A percentile compares a stretch with the other conserved stretches of the same genome.
These are phyloP conservation scores for Saccharomyces hybrid DNA, from an alignment of 1,139 yeast genomes.

Conservation along the genomic window DNA sequence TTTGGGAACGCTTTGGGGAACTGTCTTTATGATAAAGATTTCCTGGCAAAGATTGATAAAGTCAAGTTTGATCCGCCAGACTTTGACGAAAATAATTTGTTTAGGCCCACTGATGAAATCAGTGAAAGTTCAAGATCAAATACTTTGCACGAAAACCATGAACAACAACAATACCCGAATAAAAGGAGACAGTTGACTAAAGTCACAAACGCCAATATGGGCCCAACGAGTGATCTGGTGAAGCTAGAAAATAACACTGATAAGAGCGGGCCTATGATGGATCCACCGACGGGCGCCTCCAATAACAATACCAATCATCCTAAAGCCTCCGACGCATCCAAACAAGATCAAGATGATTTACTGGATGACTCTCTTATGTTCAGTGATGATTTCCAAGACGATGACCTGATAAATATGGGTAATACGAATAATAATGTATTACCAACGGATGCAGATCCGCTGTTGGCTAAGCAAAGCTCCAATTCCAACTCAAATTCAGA, in stretches of 20 bases:
- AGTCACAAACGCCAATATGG: background rate
- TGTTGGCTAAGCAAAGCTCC: background rate
- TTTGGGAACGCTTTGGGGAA: slow-evolving; percentile 78
- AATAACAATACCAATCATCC: slow-evolving; percentile 11
- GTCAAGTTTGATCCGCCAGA: slow-evolving; percentile 46
- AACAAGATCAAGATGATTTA: slow-evolving; percentile 34
- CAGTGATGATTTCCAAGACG: slow-evolving; percentile 49
- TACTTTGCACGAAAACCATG: slow-evolving; percentile 17
- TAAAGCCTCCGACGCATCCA: slow-evolving; percentile 5
- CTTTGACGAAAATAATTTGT: slow-evolving; percentile 42
- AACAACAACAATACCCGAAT: slow-evolving; percentile 3
- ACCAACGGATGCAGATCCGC: background rate
- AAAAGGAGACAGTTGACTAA: slow-evolving; percentile 19
- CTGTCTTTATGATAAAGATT: slow-evolving; percentile 66
- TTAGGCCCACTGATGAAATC: slow-evolving; percentile 35
- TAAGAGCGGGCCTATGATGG: background rate
- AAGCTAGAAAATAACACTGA: slow-evolving; percentile 10
- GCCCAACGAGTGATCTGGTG: background rate
- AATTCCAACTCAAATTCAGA: slow-evolving; percentile 2
- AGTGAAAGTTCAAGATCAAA: slow-evolving; percentile 28
- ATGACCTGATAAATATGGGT: slow-evolving; percentile 25
- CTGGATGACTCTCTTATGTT: slow-evolving; percentile 61
- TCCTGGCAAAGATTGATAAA: slow-evolving; percentile 43
- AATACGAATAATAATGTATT: slow-evolving; percentile 1
- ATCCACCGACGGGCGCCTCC: slow-evolving; percentile 11